Base-by-base conservation (phyloP, 345 rosid species). In the Gossypium bickii region DNA sequence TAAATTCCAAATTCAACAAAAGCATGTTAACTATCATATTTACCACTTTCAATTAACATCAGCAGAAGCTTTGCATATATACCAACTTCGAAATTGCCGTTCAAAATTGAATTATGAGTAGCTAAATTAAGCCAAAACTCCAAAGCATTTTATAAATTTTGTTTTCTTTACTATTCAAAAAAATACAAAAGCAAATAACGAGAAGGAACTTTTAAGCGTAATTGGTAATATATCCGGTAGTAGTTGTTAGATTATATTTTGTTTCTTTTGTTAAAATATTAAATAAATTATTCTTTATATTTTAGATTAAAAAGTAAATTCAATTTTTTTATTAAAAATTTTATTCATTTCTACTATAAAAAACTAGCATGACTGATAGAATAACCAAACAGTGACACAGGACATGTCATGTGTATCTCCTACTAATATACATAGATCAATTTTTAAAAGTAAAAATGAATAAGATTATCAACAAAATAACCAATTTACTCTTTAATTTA, bases 271-370 rank as follows among this genome's bases (percentile, higher is more conserved):
- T 34, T 34, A 34, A 5, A 34, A 34, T 34, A 5, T 34, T 34
- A 5, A 1, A 34, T 34, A 34, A 4, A 6, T 34, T 34, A 34
- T 0, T 34, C 1, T 5, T 34, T 34, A 34, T 34, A 34, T 1
- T 34, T 34, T 34, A 34, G 7, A 0, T 34, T 0, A 34, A 5
- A 34, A 0, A 34, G 1, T 34, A 34, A 5, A 34, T 1, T 34
- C 0, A 0, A 34, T 5, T 0, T 5, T 34, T 5, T 5, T 5
- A 0, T 0, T 4, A 5, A 34, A 34, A 29, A 34, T 0, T 34
- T 0, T 0, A 34, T 4, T 4, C 0, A 0, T 34, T 34, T 34
- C 1, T 34, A 34, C 1, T 34, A 0, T 34, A 3, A 4, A 34
- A 29, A 34, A 0, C 0, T 34, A 3, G 1, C 1, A 34, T 34